A percentile compares a stretch with the other conserved stretches of the same genome.
Conservation (phyloP, 2,329 filamentous ascomycete species). For the Xylariales sp. region DNA sequence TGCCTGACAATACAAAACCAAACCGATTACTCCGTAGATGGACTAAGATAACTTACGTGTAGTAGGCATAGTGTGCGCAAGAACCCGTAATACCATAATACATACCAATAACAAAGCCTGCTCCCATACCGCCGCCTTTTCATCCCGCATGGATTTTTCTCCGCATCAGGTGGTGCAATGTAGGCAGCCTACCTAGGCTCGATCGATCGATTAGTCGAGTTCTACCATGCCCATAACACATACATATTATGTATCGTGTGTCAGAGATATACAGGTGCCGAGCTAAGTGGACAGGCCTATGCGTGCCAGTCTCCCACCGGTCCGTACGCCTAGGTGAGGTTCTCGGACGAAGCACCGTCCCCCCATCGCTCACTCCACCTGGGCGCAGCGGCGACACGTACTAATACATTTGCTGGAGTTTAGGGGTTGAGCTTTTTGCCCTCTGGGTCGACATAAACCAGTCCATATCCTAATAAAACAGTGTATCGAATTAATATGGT, state of each 20-base stretch:
- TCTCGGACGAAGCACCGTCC: not conserved
- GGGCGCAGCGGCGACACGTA: not conserved
- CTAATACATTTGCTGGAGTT: no score
- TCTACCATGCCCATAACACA: constrained; percentile 3
- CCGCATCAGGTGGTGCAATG: not conserved
- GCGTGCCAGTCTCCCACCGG: not conserved
- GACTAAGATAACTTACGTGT: no score
- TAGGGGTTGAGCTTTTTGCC: not conserved
- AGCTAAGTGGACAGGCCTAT: not conserved
- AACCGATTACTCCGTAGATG: not conserved
- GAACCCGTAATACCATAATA: not conserved
- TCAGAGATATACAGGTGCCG: constrained; percentile 5
- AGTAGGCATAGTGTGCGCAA: no score
- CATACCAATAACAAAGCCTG: not conserved
- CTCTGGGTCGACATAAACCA: not conserved
- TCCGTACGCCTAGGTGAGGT: not conserved
- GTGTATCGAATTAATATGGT: constrained; percentile 32
- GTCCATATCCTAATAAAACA: not conserved
- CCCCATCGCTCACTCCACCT: not conserved
- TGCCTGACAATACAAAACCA: not conserved
- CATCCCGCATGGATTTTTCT: not conserved
- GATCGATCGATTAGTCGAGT: constrained; percentile 8
- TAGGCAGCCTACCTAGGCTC: not conserved
- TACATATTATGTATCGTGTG: constrained; percentile 13
- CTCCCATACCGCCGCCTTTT: not conserved